Base-by-base conservation (phyloP, 352 stramenopile species). In the Phytophthora tubulina region DNA sequence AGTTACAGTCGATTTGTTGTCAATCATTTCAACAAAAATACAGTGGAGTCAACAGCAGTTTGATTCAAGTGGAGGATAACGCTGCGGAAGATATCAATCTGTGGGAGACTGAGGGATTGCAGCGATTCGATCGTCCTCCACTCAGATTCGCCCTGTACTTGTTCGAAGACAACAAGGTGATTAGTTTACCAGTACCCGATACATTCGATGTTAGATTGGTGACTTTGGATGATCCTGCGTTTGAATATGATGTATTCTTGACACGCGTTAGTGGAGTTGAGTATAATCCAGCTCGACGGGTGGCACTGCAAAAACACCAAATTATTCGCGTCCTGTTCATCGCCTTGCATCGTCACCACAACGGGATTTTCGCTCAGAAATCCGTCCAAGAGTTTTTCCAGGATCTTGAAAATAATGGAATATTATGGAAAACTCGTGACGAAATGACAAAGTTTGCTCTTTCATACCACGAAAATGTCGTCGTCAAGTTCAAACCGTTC, bases 151-250 rank as follows among this genome's bases (percentile, higher is more conserved):
- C 72, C 1, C 27, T 80, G 38, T 80, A 78, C 52, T 57, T 78
- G 13, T 80, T 80, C 41, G 69, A 80, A 11, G 65, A 80, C 38
- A 64, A 55, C 11, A 54, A 80, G 32, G 39, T 70, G 2, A 38
- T 80, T 50, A 69, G 59, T 15, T 62, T 75, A 7, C 9, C 62
- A 39, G 41, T 63, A n/a, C 36, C 61, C 5, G 54, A 49, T 4
- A 36, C 6, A 6, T 75, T 75, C 27, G 61, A 75, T 36, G 7
- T 63, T 6, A 42, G 45, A 8, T 61, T 71, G 32, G 53, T 63
- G 36, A 67, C 46, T 11, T 46, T 70, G 3, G 38, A 75, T 31
- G 67, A 75, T 21, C 41, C 60, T 30, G 27, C 6, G 6, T 67
- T 75, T 35, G 67, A 70, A 35, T 70, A 57, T 56, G 32, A 63